Base-by-base conservation (phyloP, 805 yeast species). In the Yarrowia yakushimensis region DNA sequence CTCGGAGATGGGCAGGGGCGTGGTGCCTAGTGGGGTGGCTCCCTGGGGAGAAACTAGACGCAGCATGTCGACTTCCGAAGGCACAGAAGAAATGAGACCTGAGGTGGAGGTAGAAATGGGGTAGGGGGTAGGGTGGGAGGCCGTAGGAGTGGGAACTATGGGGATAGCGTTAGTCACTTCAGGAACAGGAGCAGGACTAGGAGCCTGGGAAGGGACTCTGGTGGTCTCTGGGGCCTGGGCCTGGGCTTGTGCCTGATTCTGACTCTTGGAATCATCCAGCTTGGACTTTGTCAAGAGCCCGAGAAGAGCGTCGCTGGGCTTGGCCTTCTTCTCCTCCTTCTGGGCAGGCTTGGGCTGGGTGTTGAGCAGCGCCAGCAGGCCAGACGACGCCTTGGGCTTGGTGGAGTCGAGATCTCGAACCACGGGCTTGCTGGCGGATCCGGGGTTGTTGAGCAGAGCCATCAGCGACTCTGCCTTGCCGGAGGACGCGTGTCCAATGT, bases 361-460 rank as follows among this genome's bases (percentile, higher is more conserved):
- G 52, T 63, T 65, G 20, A 68, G 66, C 34, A 68, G 63, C 9
- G 70, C 67, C 55, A 66, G 33, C 20, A 68, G 65, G 31, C 67
- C 60, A 3, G 66, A 62, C 17, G 66, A 65, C 8, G 70, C 69
- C 36, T 45, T 45, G 20, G 70, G 69, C 15, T 65, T 66, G n/a
- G 69, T 64, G 3, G 36, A 20, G 18, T 48, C 57, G 17, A n/a
- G 67, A 48, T 10, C 64, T 4, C 59, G 48, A 7, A 27, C 28
- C 12, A 22, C 46, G 3, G 64, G 34, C 23, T 52, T 54, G 22
- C 33, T 25, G 17, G 60, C 34, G 9, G 59, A 18, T 9, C 43
- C 42, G 15, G 46, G 61, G 28, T 46, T 63, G 59, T 27, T 63
- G 43, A 20, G 64, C 30, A 55, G 22, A 1, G 63, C 42, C 65